Evolutionary conservation across 176 grass and related monocot genomes (phyloP), one percentile per base, ranked within the genome.

Genomic region (Thinopyrum elongatum): DNA sequence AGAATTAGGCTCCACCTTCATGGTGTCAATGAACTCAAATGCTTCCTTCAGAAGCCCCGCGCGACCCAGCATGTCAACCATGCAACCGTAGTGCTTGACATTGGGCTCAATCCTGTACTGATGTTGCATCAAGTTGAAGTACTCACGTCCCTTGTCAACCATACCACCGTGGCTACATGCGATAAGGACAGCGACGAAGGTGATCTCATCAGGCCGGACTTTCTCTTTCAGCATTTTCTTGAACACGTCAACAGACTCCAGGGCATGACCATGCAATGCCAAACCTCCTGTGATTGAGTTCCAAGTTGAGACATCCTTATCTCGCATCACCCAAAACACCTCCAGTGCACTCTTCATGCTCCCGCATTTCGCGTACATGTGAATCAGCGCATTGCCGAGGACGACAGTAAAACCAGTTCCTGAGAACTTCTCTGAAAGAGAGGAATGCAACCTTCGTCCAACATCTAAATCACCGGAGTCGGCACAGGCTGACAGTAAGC

Each of bases 311-410:
- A 98, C 84, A 65, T 94, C 79, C 76, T 86, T 95, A 71, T 95
- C 88, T 80, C 72, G 84, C 86, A 95, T 92, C 4, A 66, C 74
- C 78, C 58, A 25, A 60, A 95, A 92, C 47, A 90, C 88, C 65
- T 92, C 80, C 38, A 86, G 73, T 88, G 89, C 89, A 65, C 85
- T 74, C 78, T 82, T 83, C 87, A 95, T 91, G 58, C 77, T 91
- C 26, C 95, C 93, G 26, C 93, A 95, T 78, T 98, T 95, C 38
- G 95, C 85, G 78, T 95, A 95, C 93, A 98, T 92, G 77, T 94
- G 88, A 3, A 98, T 89, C 65, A 98, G 65, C 0, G 95, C 93
- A 78, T 98, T 98, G 21, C 87, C 84, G 0, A 94, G 83, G 82
- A 92, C 73, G 7, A 85, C 53, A 22, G 83, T 63, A n/a, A 92